Percentiles rank a stretch among this genome's conserved stretches.
Conservation (phyloP, 2,329 filamentous ascomycete genomes). For the Volutella citrinella region DNA sequence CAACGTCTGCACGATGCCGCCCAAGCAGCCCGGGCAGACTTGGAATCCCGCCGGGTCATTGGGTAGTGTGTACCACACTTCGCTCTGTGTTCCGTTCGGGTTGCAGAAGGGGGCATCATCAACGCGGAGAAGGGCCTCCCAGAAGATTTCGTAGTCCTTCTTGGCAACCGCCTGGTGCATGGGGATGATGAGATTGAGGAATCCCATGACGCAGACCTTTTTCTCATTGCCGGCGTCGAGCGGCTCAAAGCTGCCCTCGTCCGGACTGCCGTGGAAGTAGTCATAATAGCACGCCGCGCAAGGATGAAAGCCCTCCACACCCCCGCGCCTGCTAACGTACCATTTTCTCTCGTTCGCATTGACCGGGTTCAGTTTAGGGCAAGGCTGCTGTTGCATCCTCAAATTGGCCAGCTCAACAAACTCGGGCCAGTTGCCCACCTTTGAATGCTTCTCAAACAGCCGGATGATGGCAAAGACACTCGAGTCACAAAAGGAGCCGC, state of each 20-base stretch:
- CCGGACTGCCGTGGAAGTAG: constrained; percentile 28
- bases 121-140: constrained; percentile 27
- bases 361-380: constrained; percentile 20
- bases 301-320: constrained; percentile 24
- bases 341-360: constrained; percentile 26
- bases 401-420: constrained; percentile 31
- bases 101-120: constrained; percentile 29
- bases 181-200: constrained; percentile 29
- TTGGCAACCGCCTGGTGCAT: constrained; percentile 26
- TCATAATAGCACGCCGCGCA: constrained; percentile 38
- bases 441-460: constrained; percentile 23
- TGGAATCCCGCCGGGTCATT: constrained; percentile 30
- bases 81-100: constrained; percentile 26
- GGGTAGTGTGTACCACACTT: constrained; percentile 32
- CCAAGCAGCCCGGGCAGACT: constrained; percentile 36
- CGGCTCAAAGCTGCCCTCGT: constrained; percentile 22
- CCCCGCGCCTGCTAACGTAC: constrained; percentile 29
- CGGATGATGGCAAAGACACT: constrained; percentile 27
- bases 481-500: constrained; percentile 29
- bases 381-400: constrained; percentile 24
- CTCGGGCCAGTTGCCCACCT: constrained; percentile 27
- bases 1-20: constrained; percentile 28
- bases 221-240: constrained; percentile 18
- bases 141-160: constrained; percentile 32
- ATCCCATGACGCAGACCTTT: constrained; percentile 27